These are phyloP conservation scores for Phialophora expanda DNA, from an alignment of 2,329 filamentous ascomycete genomes.

Conservation along the genomic window DNA sequence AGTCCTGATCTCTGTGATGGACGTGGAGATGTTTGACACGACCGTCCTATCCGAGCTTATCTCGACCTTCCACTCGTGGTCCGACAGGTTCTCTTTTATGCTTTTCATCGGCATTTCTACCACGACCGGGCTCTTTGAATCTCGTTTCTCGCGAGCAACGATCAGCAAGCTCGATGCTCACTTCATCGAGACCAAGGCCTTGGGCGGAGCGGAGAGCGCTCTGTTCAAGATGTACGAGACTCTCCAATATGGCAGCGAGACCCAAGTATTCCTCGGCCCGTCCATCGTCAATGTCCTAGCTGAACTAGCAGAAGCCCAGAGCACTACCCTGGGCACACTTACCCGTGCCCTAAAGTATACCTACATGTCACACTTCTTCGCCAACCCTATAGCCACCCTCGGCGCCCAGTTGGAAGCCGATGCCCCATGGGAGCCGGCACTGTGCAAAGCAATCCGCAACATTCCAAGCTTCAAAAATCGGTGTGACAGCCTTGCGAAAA, in stretches of 20 bases:
- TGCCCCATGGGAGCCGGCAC: constrained; percentile 42
- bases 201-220: constrained; percentile 44
- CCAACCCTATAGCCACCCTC: constrained; percentile 62
- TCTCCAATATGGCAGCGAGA: constrained; percentile 48
- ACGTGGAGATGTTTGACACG: constrained; percentile 56
- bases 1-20: constrained; percentile 52
- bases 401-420: constrained; percentile 30
- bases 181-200: constrained; percentile 55
- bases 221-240: constrained; percentile 46
- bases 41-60: constrained; percentile 53
- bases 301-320: constrained; percentile 63
- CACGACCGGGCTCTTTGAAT: constrained; percentile 65
- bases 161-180: constrained; percentile 59
- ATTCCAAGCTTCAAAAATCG: constrained; percentile 60
- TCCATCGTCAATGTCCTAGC: constrained; percentile 58
- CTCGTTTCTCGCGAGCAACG: constrained; percentile 59
- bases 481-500: constrained; percentile 46
- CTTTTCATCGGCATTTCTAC: constrained; percentile 67
- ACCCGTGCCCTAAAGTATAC: constrained; percentile 62
- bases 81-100: constrained; percentile 65
- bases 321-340: constrained; percentile 64
- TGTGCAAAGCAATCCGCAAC: constrained; percentile 62
- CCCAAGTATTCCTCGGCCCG: constrained; percentile 56
- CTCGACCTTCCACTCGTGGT: constrained; percentile 60
- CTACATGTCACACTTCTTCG: constrained; percentile 69